These are phyloP conservation scores for Diaporthe velutina DNA, from an alignment of 2,329 filamentous ascomycete species.

Conservation along the genomic window DNA sequence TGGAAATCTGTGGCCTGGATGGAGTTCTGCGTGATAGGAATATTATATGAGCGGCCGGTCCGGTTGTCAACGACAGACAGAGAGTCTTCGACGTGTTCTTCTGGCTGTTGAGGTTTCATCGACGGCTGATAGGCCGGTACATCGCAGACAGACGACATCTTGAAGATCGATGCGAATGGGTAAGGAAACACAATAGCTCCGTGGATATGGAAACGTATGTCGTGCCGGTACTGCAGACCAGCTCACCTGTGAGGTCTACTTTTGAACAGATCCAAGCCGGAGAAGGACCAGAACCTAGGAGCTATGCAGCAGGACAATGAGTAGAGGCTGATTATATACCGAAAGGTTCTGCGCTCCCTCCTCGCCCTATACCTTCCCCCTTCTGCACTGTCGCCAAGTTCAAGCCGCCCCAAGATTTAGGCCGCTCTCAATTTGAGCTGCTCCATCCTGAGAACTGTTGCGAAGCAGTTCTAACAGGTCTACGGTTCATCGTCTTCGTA, in stretches of 20 bases:
- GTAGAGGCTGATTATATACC: too few species aligned
- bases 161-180: not conserved
- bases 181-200: not conserved
- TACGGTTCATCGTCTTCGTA: not conserved
- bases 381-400: not conserved
- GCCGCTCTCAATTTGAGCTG: not conserved
- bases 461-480: not conserved
- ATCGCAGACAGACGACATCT: not conserved
- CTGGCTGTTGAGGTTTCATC: not conserved
- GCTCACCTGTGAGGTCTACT: too few species aligned
- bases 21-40: not conserved
- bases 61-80: conserved; percentile 5
- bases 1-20: conserved; percentile 14
- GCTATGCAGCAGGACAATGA: too few species aligned
- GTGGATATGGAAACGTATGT: too few species aligned
- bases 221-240: too few species aligned
- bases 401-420: not conserved
- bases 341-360: not conserved
- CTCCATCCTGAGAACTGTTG: not conserved
- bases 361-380: not conserved
- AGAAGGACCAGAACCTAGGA: too few species aligned
- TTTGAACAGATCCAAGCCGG: too few species aligned
- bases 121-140: not conserved
- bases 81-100: not conserved
- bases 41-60: not conserved